Conservation (phyloP, 2,329 filamentous ascomycete species). For the Xylariaceae sp. region DNA sequence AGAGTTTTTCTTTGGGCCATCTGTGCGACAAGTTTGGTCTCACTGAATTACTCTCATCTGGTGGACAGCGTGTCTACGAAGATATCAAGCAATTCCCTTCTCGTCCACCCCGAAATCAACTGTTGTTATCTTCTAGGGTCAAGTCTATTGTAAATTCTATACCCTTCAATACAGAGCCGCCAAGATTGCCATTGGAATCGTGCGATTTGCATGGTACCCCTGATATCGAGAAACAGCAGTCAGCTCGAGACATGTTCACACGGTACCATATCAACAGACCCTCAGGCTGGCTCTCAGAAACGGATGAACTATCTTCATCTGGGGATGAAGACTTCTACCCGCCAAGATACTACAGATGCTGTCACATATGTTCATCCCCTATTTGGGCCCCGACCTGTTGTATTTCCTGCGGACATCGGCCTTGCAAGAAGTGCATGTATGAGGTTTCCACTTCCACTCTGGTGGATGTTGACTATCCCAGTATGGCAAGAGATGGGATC, state of each 20-base stretch:
- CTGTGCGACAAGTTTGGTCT: conserved; percentile 18
- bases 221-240: conserved; percentile 35
- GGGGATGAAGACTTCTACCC: conserved; percentile 33
- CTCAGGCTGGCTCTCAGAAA: conserved; percentile 42
- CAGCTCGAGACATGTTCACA: conserved; percentile 44
- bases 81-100: not conserved
- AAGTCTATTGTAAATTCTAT: conserved; percentile 6
- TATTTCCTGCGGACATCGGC: conserved; percentile 45
- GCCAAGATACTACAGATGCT: conserved; percentile 35
- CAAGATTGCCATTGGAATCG: conserved; percentile 16
- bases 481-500: conserved; percentile 12
- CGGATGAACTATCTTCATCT: conserved; percentile 30
- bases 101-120: not conserved
- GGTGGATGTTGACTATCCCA: not conserved
- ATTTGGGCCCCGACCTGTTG: conserved; percentile 39
- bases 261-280: conserved; percentile 43
- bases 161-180: not conserved
- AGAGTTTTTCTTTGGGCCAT: conserved; percentile 18
- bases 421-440: conserved; percentile 44
- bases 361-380: conserved; percentile 46
- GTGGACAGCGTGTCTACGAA: not conserved
- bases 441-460: conserved; percentile 28
- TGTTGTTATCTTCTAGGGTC: not conserved
- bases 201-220: conserved; percentile 27
- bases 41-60: conserved; percentile 11